Conservation (phyloP, 2,329 filamentous ascomycete genomes). For the Colletotrichum shisoi region DNA sequence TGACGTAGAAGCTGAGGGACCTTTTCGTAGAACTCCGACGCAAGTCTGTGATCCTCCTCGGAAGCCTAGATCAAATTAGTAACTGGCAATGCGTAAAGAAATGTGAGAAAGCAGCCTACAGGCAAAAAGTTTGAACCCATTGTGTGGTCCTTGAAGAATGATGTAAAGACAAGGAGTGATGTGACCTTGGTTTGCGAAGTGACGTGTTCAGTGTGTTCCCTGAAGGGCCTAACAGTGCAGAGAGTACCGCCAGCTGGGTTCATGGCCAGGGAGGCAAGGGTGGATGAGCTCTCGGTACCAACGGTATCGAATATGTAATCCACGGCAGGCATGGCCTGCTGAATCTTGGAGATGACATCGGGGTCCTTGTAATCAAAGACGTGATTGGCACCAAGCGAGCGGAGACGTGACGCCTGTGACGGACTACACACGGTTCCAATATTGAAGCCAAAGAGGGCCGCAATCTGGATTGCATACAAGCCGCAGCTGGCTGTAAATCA, state of each 20-base stretch:
- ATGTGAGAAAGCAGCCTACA: constrained; percentile 4
- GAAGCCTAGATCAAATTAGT: neutral
- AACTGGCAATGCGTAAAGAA: neutral
- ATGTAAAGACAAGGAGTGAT: constrained; percentile 1
- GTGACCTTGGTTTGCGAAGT: constrained; percentile 1
- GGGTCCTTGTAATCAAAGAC: constrained; percentile 1
- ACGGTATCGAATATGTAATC: constrained; percentile 3
- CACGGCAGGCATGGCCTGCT: neutral
- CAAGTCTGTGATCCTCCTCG: constrained; percentile 2
- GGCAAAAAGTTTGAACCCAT: constrained; percentile 3
- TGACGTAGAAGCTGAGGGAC: neutral
- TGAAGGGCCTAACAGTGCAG: constrained; percentile 3
- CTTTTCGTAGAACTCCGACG: constrained; percentile 1
- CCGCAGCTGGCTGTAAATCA: neutral
- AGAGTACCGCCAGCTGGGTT: constrained; percentile 4
- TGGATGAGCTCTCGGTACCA: constrained; percentile 6
- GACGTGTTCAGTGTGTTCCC: constrained; percentile 1
- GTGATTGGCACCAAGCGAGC: constrained; percentile 2
- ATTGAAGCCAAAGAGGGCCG: constrained; percentile 1
- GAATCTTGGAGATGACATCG: neutral
- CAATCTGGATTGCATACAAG: constrained; percentile 11
- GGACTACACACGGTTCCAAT: constrained; percentile 11
- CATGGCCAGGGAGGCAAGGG: constrained; percentile 2
- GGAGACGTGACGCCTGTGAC: neutral
- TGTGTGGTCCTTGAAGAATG: neutral